Evolutionary conservation across 768 basidiomycete species (phyloP).

Genomic region (Sarcodon aspratus): DNA sequence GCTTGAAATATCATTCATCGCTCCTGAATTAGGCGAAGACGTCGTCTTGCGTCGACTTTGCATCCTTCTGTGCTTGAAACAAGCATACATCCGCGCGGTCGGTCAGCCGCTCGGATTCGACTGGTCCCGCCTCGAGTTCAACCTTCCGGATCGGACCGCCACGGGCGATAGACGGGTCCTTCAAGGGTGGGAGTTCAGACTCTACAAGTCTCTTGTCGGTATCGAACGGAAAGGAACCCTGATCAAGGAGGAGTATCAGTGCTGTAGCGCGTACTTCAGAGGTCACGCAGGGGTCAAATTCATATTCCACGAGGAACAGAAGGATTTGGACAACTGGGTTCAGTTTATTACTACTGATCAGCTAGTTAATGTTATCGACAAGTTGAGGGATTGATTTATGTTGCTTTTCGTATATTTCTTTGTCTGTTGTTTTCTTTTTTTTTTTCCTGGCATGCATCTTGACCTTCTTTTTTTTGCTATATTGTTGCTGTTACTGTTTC

Average conservation of each 20-base stretch:
- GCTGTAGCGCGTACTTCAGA: constrained; percentile 68
- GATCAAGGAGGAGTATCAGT: constrained; percentile 62
- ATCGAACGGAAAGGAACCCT: constrained; percentile 46
- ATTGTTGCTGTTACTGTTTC: no score
- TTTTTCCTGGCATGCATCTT: not conserved
- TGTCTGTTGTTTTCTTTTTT: not conserved
- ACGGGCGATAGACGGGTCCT: constrained; percentile 59
- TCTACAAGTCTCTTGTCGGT: constrained; percentile 65
- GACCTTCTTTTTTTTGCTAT: no score
- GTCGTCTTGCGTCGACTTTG: constrained; percentile 62
- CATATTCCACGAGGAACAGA: constrained; percentile 56
- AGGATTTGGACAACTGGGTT: constrained; percentile 68
- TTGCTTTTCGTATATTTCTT: not conserved
- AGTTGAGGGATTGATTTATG: constrained; percentile 43
- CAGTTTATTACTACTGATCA: constrained; percentile 80
- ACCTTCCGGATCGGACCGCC: constrained; percentile 51
- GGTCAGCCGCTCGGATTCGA: constrained; percentile 77
- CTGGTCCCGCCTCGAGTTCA: constrained; percentile 72
- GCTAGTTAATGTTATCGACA: constrained; percentile 69
- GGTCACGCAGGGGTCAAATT: constrained; percentile 55
- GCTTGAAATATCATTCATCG: constrained; percentile 42
- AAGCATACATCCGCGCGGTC: constrained; percentile 76
- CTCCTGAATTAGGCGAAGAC: constrained; percentile 43
- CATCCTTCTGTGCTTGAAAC: constrained; percentile 70
- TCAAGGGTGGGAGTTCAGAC: constrained; percentile 78